phyloP scores from a whole-genome alignment of 352 stramenopile species.

The Hyaloperonospora brassicae region DNA sequence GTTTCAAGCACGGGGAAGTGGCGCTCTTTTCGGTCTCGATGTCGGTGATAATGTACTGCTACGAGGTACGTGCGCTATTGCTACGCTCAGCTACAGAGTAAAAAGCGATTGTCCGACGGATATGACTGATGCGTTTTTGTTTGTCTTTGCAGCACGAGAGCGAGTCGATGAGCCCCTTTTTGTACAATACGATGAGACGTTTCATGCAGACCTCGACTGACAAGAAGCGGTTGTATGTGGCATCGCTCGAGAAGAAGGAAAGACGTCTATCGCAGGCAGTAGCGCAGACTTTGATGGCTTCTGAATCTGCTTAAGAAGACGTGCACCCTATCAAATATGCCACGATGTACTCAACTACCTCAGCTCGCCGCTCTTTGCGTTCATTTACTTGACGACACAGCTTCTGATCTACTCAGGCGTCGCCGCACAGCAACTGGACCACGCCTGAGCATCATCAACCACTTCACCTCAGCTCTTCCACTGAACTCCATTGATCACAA shows the following conservation, averaged over 20 bases:
- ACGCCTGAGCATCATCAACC: too few relatives aligned
- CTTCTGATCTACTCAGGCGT: too few relatives aligned
- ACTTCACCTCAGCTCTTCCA: too few relatives aligned
- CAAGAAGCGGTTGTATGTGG: constrained; percentile 60
- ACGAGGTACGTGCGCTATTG: constrained; percentile 42
- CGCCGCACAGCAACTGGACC: too few relatives aligned
- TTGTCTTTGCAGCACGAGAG: constrained; percentile 43
- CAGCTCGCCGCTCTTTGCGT: too few relatives aligned
- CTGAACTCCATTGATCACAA: too few relatives aligned
- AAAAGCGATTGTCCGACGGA: not conserved
- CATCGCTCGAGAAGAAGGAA: constrained; percentile 29
- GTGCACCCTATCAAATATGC: too few relatives aligned
- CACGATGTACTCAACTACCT: too few relatives aligned
- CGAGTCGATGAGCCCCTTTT: constrained; percentile 51
- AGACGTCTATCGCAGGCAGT: constrained; percentile 19
- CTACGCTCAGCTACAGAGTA: not conserved
- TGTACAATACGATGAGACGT: constrained; percentile 65
- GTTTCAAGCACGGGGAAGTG: constrained; percentile 61
- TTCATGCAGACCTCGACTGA: constrained; percentile 64
- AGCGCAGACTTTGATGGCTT: constrained; percentile 6
- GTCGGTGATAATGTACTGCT: constrained; percentile 79
- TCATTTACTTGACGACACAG: too few relatives aligned
- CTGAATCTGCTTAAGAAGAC: constrained; percentile 3
- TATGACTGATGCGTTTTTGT: constrained; percentile 4
- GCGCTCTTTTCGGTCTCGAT: constrained; percentile 72